Conservation (phyloP, 1,139 yeast species). For the Saccharomyces hybrid region DNA sequence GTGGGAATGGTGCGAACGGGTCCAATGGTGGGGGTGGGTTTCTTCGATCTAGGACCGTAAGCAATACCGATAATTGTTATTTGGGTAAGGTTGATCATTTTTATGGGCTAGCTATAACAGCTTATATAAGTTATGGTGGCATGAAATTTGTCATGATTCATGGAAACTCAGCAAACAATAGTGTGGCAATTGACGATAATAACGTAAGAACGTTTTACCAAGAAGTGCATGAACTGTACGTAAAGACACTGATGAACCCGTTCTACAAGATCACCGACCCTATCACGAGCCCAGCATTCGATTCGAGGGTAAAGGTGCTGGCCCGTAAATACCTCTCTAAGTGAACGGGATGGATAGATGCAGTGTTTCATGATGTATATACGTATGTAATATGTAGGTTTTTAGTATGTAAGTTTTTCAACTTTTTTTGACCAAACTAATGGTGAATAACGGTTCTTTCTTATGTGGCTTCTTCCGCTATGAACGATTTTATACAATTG, state of each 20-base stretch:
- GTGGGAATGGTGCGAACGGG: slow-evolving; percentile 9
- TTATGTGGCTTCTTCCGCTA: slow-evolving; percentile 7
- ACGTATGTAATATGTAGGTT: not conserved
- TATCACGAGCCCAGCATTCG: slow-evolving; percentile 68
- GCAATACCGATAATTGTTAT: slow-evolving; percentile 37
- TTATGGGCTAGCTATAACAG: slow-evolving; percentile 72
- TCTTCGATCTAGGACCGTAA: slow-evolving; percentile 22
- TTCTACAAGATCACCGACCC: slow-evolving; percentile 74
- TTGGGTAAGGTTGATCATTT: slow-evolving; percentile 78
- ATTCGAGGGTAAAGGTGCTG: slow-evolving; percentile 58
- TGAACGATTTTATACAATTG: slow-evolving; percentile 16
- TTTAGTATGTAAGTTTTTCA: not conserved
- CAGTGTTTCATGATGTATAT: not conserved
- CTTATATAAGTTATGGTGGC: slow-evolving; percentile 83
- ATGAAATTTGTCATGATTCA: slow-evolving; percentile 74
- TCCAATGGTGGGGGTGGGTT: slow-evolving; percentile 12
- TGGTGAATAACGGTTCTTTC: not conserved
- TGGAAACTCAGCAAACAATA: slow-evolving; percentile 37
- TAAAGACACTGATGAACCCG: slow-evolving; percentile 78
- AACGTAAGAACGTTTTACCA: slow-evolving; percentile 73
- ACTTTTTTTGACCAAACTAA: not conserved
- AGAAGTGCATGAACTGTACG: slow-evolving; percentile 81
- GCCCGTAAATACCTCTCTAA: slow-evolving; percentile 62
- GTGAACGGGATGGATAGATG: not conserved
- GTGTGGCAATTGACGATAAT: slow-evolving; percentile 50